Evolutionary conservation across 306 rosid genomes (phyloP).

Genomic region (Vigna unguiculata): DNA sequence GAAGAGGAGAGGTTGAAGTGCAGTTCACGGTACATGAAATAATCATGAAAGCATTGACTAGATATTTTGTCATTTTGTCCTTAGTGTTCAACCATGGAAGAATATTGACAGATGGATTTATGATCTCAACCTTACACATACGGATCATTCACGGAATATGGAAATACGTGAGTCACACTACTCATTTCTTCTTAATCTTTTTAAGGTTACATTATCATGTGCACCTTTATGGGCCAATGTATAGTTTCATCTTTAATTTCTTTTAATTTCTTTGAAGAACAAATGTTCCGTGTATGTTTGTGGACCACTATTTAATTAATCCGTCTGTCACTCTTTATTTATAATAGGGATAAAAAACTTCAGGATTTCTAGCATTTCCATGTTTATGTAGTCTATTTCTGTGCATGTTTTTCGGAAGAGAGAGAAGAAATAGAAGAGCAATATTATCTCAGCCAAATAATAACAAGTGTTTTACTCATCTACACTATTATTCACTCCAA

Average conservation of each 20-base stretch:
- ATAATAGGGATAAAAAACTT: background rate
- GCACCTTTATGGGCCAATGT: conserved; percentile 14
- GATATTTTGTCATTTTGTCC: conserved; percentile 21
- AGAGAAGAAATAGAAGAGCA: no score
- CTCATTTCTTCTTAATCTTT: background rate
- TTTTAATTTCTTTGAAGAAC: conserved; percentile 11
- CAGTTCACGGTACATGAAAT: conserved; percentile 45
- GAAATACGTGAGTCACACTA: background rate
- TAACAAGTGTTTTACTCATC: background rate
- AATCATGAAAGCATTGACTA: conserved; percentile 17
- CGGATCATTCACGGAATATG: conserved; percentile 25
- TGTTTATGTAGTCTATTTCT: background rate
- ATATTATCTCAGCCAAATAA: background rate
- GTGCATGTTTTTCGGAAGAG: no score
- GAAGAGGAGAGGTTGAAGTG: conserved; percentile 62
- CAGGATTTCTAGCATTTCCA: background rate
- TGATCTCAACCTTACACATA: conserved; percentile 14
- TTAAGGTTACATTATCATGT: background rate
- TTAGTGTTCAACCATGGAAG: conserved; percentile 31
- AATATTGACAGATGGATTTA: conserved; percentile 27
- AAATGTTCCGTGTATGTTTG: background rate
- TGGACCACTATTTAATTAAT: no score
- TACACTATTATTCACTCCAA: no score
- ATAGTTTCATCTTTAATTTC: background rate
- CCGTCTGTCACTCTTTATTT: no score